Evolutionary conservation across 2,329 filamentous ascomycete genomes (phyloP).

Genomic region (Diaporthe helianthi): DNA sequence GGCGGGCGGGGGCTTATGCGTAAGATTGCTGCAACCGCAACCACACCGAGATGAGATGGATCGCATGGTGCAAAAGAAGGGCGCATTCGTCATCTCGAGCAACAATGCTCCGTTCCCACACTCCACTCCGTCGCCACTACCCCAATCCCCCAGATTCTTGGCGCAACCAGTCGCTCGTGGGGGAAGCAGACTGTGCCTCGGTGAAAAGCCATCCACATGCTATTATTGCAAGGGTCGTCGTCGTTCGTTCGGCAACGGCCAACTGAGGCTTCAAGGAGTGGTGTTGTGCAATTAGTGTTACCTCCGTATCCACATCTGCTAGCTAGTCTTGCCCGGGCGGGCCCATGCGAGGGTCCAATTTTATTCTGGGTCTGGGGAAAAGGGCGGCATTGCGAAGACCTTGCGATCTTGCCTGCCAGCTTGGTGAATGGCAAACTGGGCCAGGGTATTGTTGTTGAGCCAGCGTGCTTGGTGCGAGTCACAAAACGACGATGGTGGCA

Average conservation of each 20-base stretch:
- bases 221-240: constrained; percentile 1
- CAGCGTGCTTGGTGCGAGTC: background rate
- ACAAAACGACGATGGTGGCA: constrained; percentile 11
- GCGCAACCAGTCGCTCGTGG: constrained; percentile 4
- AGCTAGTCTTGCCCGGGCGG: background rate
- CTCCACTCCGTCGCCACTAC: constrained; percentile 8
- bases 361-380: constrained; percentile 11
- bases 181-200: constrained; percentile 22
- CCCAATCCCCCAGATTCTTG: constrained; percentile 26
- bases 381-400: constrained; percentile 5
- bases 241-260: constrained; percentile 20
- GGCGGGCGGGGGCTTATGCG: constrained; percentile 20
- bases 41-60: constrained; percentile 16
- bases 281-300: constrained; percentile 24
- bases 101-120: constrained; percentile 7
- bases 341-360: constrained; percentile 23
- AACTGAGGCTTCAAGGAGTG: constrained; percentile 15
- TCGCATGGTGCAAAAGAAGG: constrained; percentile 10
- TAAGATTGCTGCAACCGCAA: constrained; percentile 3
- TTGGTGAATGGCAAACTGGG: background rate
- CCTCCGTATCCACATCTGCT: constrained; percentile 14
- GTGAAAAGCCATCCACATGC: constrained; percentile 18
- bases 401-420: background rate
- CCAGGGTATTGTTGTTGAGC: background rate
- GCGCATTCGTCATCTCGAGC: constrained; percentile 7